Evolutionary conservation across 139 green algal genomes (phyloP), one percentile per base, ranked within the genome.

Genomic region (Limnomonas spitsbergensis): DNA sequence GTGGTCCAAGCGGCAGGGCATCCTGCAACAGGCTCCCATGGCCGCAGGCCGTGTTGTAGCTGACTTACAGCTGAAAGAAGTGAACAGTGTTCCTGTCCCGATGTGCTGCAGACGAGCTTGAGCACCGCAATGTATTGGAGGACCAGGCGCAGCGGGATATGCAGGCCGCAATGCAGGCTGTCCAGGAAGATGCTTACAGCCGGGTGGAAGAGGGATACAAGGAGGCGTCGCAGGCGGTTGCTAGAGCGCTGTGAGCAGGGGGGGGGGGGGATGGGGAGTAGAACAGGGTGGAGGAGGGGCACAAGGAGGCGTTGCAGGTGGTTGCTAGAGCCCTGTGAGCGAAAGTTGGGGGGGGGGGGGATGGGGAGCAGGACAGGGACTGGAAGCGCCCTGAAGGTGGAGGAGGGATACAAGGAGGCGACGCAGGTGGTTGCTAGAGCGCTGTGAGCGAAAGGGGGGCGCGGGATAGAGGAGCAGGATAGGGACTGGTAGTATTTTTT

Each of bases 21-120:
- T n/a, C n/a, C n/a, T n/a, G n/a, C n/a, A n/a, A n/a, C n/a, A n/a
- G n/a, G n/a, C n/a, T n/a, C n/a, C n/a, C n/a, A n/a, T n/a, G n/a
- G n/a, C n/a, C n/a, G n/a, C n/a, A n/a, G n/a, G n/a, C n/a, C n/a
- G n/a, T n/a, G n/a, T n/a, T n/a, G n/a, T n/a, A n/a, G n/a, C 38
- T 53, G 42, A 77, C 1, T 20, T 34, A 66, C 20, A 20, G 20
- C 52, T 66, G n/a, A n/a, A n/a, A n/a, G n/a, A n/a, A n/a, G n/a
- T n/a, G n/a, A n/a, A n/a, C n/a, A n/a, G n/a, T n/a, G n/a, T n/a
- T n/a, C n/a, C n/a, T n/a, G n/a, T n/a, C n/a, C n/a, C n/a, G n/a
- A n/a, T n/a, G n/a, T n/a, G n/a, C 14, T 61, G 47, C 88, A 91
- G 86, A 89, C 52, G 87, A 91, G 81, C 82, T 93, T 35, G 81